Percentiles rank a stretch among this genome's conserved stretches.
These are phyloP conservation scores for Medicago ruthenica DNA, from an alignment of 306 rosid species.

Conservation along the genomic window DNA sequence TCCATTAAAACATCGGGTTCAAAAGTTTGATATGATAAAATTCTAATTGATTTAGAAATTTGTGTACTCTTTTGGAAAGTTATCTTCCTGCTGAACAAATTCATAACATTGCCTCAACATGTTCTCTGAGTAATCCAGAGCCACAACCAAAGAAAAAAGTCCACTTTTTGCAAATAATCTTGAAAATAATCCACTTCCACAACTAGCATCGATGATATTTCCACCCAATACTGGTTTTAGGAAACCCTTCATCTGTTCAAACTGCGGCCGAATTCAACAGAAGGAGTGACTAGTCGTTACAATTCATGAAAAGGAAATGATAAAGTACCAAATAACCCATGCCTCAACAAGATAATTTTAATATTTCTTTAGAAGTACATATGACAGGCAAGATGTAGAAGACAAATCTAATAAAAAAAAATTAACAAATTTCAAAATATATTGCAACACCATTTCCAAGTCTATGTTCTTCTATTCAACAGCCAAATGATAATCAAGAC, in stretches of 20 bases:
- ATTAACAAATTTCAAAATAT: slow-evolving; percentile 31
- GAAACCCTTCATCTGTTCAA: slow-evolving; percentile 73
- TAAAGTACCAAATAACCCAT: neutral
- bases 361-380: slow-evolving; percentile 22
- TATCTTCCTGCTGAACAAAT: slow-evolving; percentile 78
- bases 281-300: slow-evolving; percentile 13
- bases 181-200: slow-evolving; percentile 92
- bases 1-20: slow-evolving; percentile 7
- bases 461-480: slow-evolving; percentile 25
- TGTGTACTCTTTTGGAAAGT: slow-evolving; percentile 78
- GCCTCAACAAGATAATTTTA: slow-evolving; percentile 25
- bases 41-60: slow-evolving; percentile 34
- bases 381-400: slow-evolving; percentile 4
- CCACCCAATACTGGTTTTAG: slow-evolving; percentile 81
- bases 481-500: slow-evolving; percentile 5
- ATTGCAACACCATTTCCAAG: slow-evolving; percentile 34
- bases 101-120: slow-evolving; percentile 86
- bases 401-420: slow-evolving; percentile 17
- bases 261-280: slow-evolving; percentile 65
- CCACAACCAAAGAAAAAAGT: slow-evolving; percentile 79
- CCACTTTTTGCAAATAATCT: slow-evolving; percentile 89
- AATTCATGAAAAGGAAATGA: neutral
- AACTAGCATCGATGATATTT: slow-evolving; percentile 89
- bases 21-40: slow-evolving; percentile 25
- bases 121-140: slow-evolving; percentile 93